Percentiles rank a stretch among this genome's conserved stretches.
Conservation (phyloP, 176 grass and related monocot genomes). For the sorghum (Sorghum bicolor) region Sorghum_bicolor_NCBIv3 NC_012870.2:7915001-7915500, state of each 20-base stretch:
- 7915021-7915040: constrained; percentile 8
- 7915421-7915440: not conserved
- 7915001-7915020: constrained; percentile 12
- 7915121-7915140: not conserved
- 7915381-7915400: not conserved
- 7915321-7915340: not conserved
- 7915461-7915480: not conserved
- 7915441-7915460: not conserved
- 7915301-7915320: not conserved
- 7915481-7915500: no score
- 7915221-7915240: not conserved
- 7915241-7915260: not conserved
- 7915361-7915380: not conserved
- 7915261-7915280: not conserved
- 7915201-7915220: not conserved
- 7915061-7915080: not conserved
- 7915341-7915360: not conserved
- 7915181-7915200: not conserved
- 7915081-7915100: not conserved
- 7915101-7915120: not conserved
- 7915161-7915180: not conserved
- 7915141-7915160: constrained; percentile 8
- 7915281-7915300: not conserved
- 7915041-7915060: not conserved
- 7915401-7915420: not conserved